A percentile compares a stretch with the other conserved stretches of the same genome.
These are phyloP conservation scores for Helicocarpus griseus DNA, from an alignment of 2,329 filamentous ascomycete genomes.

Conservation along the genomic window DNA sequence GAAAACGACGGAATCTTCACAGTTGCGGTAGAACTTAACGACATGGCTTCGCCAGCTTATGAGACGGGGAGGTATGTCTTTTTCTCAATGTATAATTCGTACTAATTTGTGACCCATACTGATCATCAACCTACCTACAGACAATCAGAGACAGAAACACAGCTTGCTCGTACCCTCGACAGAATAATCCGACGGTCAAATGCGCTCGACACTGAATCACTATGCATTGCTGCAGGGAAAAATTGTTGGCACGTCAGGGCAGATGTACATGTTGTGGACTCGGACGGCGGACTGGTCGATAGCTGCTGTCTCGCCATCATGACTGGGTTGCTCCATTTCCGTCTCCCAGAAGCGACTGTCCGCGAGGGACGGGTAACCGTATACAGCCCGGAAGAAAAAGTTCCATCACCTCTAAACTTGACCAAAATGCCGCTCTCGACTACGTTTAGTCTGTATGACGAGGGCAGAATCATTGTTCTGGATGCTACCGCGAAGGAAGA, in stretches of 20 bases:
- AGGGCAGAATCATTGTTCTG: constrained; percentile 33
- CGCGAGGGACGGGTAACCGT: constrained; percentile 77
- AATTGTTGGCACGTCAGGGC: constrained; percentile 89
- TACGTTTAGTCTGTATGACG: constrained; percentile 71
- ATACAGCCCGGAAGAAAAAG: constrained; percentile 73
- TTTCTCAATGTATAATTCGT: neutral
- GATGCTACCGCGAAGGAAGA: constrained; percentile 41
- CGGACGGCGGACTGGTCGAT: constrained; percentile 85
- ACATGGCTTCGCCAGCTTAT: constrained; percentile 84
- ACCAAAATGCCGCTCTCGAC: constrained; percentile 87
- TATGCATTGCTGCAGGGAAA: constrained; percentile 81
- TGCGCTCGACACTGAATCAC: constrained; percentile 87
- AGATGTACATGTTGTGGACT: constrained; percentile 82
- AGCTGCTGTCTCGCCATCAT: constrained; percentile 78
- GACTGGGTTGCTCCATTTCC: constrained; percentile 81
- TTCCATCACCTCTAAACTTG: constrained; percentile 82
- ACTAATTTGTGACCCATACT: neutral
- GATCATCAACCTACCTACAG: constrained; percentile 29
- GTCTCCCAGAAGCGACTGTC: constrained; percentile 78
- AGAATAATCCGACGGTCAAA: constrained; percentile 88
- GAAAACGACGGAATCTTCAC: constrained; percentile 94
- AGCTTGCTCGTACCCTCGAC: constrained; percentile 81
- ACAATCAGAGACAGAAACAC: constrained; percentile 71
- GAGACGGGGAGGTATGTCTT: constrained; percentile 61
- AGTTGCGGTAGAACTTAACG: constrained; percentile 81